Evolutionary conservation across 106 monocot genomes (phyloP), one percentile per base, ranked within the genome.

Genomic region (Dendrobium catenatum): DNA sequence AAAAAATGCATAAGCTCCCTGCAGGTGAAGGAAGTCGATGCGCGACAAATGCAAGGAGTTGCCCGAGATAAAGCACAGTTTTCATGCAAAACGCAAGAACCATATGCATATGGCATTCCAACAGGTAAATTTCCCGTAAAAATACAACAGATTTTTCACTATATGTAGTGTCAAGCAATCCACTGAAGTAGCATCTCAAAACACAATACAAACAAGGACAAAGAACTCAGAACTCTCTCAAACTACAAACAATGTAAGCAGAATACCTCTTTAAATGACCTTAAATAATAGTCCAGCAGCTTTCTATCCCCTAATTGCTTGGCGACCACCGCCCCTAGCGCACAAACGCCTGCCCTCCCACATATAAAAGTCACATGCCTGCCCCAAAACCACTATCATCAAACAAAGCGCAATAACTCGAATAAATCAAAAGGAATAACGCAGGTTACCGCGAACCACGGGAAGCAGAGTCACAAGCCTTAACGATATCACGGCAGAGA

Each of bases 311-410:
- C 79, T 26, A 75, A 68, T 51, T 86, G 79, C 74, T 89, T 92
- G 0, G 96, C 93, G 19, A 85, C 89, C 5, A 89, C 90, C 9
- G 96, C 94, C 11, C 96, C 96, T 18, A 96, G 77, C 78, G 96
- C 96, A n/a, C 92, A 92, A n/a, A 92, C 90, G 24, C 96, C 96
- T 10, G 94, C 94, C 43, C 92, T 67, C 33, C 94, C 94, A 68
- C 90, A 90, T 44, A 94, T 89, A 76, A 96, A 96, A 22, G 94
- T 94, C 76, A 89, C 90, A 79, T 82, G 77, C 83, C 94, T 96
- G 77, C 75, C 48, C 44, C 58, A 66, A 37, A 55, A 58, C 40
- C 10, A 27, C 33, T 44, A 76, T 18, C 24, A 61, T 37, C 58
- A 80, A 29, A 33, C 0, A 42, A 55, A 72, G 48, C 2, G 48